Evolutionary conservation across 306 rosid genomes (phyloP), one percentile per base, ranked within the genome.

Genomic region (Medicago arabica): DNA sequence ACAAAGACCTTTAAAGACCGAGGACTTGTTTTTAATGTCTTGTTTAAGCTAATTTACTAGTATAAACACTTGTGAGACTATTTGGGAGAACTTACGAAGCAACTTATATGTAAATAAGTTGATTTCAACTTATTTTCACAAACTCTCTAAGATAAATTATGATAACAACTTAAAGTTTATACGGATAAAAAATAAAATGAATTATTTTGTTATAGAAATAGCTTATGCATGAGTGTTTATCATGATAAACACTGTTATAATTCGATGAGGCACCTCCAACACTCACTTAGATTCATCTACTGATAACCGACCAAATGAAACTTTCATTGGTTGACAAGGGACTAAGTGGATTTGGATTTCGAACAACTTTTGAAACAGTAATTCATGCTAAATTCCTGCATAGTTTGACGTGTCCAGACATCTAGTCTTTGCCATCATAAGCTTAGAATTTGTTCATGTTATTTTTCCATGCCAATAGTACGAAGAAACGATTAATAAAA

Each of bases 391-490:
- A 77, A 72, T 75, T 67, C 84, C 81, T 75, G 84, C 87, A 77
- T 82, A 41, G 83, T 79, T 79, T 87, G 88, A 74, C 74, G 90
- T 82, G 80, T 76, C 76, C 44, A 78, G 74, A 71, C 63, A 77
- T 77, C 60, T 21, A 76, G 76, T 81, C 86, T 79, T 78, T 58
- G 79, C 77, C 88, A 86, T 86, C 80, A 84, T 80, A 76, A 83
- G 76, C 80, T 69, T 64, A 65, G 75, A 76, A 81, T 15, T 51
- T 39, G 69, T 51, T 25, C 78, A 31, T 38, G 23, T 23, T 50
- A 31, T 46, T 71, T 77, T 68, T 43, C 75, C 85, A 85, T 81
- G 81, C 85, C 74, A 77, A 62, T 69, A 36, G 86, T 80, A 85
- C 87, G 21, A 76, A 75, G 57, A 81, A 75, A 34, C 59, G 64